A percentile compares a stretch with the other conserved stretches of the same genome.
Conservation (phyloP, 176 grass and related monocot species). For the Pharus latifolius region DNA sequence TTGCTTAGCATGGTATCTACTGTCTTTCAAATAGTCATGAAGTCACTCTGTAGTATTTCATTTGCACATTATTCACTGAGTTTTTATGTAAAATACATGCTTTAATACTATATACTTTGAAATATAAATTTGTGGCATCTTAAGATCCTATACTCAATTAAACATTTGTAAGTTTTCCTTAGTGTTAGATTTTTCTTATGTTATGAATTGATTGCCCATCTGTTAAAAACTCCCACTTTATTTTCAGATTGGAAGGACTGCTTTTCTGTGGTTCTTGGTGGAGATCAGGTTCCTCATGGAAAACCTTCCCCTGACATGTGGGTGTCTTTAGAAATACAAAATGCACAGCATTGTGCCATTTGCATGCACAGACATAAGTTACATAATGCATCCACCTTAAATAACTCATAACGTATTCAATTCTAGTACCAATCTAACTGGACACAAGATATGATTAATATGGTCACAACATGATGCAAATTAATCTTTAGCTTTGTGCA, state of each 20-base stretch:
- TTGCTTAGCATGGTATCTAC: too few relatives aligned
- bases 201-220: background rate
- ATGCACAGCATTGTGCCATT: background rate
- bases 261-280: slow-evolving; percentile 85
- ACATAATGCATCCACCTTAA: background rate
- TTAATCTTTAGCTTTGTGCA: background rate
- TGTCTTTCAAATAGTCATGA: too few relatives aligned
- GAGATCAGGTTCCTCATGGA: slow-evolving; percentile 67
- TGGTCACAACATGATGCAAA: background rate
- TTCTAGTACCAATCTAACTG: background rate
- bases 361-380: background rate
- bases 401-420: background rate
- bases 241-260: slow-evolving; percentile 58
- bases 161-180: too few relatives aligned
- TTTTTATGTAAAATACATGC: too few relatives aligned
- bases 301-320: slow-evolving; percentile 90
- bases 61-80: too few relatives aligned
- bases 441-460: background rate
- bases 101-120: too few relatives aligned
- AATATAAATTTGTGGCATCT: too few relatives aligned
- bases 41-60: too few relatives aligned
- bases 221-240: background rate
- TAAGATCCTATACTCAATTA: too few relatives aligned
- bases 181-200: background rate
- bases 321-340: background rate